Evolutionary conservation across 2,329 filamentous ascomycete genomes (phyloP).

Genomic region (Didymosphaeria variabile): DNA sequence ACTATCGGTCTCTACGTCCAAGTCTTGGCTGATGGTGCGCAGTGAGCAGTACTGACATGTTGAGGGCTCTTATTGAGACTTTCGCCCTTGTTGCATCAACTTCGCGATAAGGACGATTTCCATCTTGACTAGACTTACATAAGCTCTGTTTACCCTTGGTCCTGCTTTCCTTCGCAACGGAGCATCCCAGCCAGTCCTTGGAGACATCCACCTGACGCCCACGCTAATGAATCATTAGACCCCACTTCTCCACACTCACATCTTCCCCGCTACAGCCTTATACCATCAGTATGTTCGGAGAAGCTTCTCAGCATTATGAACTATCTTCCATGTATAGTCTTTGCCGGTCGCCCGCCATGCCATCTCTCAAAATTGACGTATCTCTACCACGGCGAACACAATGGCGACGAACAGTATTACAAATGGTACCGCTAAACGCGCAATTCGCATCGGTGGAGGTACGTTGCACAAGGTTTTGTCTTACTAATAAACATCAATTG

Average conservation of each 20-base stretch:
- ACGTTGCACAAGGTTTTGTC: background rate
- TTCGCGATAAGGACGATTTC: background rate
- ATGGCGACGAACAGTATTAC: conserved; percentile 8
- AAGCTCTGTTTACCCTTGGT: background rate
- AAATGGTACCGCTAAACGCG: conserved; percentile 8
- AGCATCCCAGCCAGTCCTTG: background rate
- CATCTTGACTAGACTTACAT: background rate
- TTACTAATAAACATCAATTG: background rate
- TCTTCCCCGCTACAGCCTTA: conserved; percentile 10
- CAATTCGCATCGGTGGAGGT: conserved; percentile 21
- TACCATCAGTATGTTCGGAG: conserved; percentile 6
- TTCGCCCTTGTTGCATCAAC: background rate
- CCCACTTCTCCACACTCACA: conserved; percentile 11
- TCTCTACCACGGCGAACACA: background rate
- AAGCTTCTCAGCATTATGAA: background rate
- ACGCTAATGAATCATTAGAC: conserved; percentile 26
- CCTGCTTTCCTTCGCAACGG: background rate
- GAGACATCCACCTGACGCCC: background rate
- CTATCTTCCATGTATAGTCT: background rate
- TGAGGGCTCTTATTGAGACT: background rate
- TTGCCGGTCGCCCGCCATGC: background rate
- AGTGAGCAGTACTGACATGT: background rate
- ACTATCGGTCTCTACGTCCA: background rate
- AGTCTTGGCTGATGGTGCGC: background rate
- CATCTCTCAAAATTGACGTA: background rate